A percentile compares a stretch with the other conserved stretches of the same genome.
Conservation (phyloP, 192 early-diverging fungal species). For the Linnemannia elongata region DNA sequence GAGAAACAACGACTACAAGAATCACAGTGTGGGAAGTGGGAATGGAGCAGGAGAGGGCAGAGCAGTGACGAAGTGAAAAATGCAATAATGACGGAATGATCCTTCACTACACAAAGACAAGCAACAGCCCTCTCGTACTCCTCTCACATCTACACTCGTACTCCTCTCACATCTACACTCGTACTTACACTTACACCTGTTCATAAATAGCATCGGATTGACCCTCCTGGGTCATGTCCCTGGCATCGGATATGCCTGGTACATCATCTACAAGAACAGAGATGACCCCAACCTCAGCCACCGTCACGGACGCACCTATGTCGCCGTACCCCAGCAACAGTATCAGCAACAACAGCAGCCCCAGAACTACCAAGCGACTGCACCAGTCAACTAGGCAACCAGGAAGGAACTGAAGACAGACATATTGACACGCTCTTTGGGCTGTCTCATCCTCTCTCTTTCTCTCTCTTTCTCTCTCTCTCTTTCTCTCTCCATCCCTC, state of each 20-base stretch:
- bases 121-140: background rate
- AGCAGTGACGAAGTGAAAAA: background rate
- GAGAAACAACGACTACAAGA: background rate
- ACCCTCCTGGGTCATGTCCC: slow-evolving; percentile 46
- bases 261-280: slow-evolving; percentile 40
- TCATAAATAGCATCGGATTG: slow-evolving; percentile 30
- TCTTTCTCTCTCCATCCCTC: too few species aligned
- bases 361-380: slow-evolving; percentile 30
- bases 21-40: background rate
- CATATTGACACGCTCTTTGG: too few species aligned
- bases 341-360: slow-evolving; percentile 31
- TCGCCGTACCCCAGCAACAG: slow-evolving; percentile 18
- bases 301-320: slow-evolving; percentile 24
- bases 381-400: slow-evolving; percentile 13
- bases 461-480: too few species aligned
- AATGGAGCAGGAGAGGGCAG: background rate
- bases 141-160: background rate
- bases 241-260: slow-evolving; percentile 44
- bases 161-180: background rate
- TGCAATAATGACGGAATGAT: background rate
- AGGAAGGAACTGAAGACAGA: background rate
- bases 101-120: too few species aligned
- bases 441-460: too few species aligned
- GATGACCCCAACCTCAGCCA: slow-evolving; percentile 34
- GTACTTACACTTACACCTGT: too few species aligned